These are phyloP conservation scores for Haplosporangium sp. DNA, from an alignment of 371 early-diverging fungal species.

Conservation along the genomic window DNA sequence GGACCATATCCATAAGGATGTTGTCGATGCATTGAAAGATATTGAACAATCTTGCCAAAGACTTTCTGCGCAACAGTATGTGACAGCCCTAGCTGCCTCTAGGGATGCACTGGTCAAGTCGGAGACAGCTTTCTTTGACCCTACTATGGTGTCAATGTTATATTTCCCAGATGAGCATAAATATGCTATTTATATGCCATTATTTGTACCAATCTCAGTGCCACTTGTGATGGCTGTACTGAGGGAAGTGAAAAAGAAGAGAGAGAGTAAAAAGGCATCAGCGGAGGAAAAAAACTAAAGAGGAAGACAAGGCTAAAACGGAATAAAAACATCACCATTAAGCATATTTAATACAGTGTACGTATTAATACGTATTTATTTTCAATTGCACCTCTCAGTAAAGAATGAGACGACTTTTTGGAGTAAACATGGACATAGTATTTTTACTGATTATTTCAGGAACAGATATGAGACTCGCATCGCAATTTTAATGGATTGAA, in stretches of 20 bases:
- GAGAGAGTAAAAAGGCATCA: constrained; percentile 25
- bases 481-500: too few species aligned
- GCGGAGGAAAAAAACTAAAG: neutral
- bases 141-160: constrained; percentile 95
- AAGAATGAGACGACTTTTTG: too few species aligned
- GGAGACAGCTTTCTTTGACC: constrained; percentile 95
- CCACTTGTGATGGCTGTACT: constrained; percentile 73
- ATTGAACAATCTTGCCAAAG: constrained; percentile 18
- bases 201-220: constrained; percentile 92
- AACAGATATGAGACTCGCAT: too few species aligned
- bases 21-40: constrained; percentile 52
- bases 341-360: too few species aligned
- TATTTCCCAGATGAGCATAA: constrained; percentile 98
- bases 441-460: too few species aligned
- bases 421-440: too few species aligned
- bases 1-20: constrained; percentile 82
- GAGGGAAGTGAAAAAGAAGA: constrained; percentile 61
- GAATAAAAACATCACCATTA: constrained; percentile 13
- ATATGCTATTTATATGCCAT: constrained; percentile 96
- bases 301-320: constrained; percentile 21
- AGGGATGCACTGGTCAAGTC: constrained; percentile 75
- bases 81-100: constrained; percentile 64
- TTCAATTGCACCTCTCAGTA: too few species aligned
- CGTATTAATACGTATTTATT: too few species aligned
- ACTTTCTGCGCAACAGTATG: constrained; percentile 56